These are phyloP conservation scores for Botrytis hyacinthi DNA, from an alignment of 2,329 filamentous ascomycete species.

Conservation along the genomic window DNA sequence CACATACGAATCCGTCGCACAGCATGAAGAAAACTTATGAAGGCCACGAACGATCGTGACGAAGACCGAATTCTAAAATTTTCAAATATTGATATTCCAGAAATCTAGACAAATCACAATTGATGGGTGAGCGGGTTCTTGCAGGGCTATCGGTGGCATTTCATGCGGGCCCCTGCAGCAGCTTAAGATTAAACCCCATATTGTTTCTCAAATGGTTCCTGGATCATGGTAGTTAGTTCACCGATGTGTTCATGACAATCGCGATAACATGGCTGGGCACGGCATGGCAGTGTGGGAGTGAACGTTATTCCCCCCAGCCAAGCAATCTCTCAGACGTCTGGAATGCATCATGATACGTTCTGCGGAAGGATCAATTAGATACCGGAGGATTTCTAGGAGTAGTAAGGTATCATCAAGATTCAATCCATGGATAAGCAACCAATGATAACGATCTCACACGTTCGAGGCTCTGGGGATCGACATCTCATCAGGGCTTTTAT, in stretches of 20 bases:
- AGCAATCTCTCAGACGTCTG: neutral
- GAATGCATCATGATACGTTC: neutral
- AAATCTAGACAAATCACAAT: neutral
- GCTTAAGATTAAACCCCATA: constrained; percentile 3
- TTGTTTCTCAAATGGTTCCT: constrained; percentile 3
- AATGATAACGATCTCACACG: neutral
- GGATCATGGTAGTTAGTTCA: neutral
- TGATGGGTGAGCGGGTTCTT: neutral
- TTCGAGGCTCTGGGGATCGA: neutral
- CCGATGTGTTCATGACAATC: neutral
- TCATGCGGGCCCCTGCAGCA: neutral
- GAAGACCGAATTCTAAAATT: neutral
- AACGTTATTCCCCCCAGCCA: neutral
- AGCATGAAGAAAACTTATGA: neutral
- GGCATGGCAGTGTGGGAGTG: neutral
- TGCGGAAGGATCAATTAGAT: neutral
- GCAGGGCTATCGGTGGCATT: neutral
- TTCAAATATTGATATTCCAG: neutral
- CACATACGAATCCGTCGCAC: neutral
- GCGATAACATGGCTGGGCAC: constrained; percentile 4
- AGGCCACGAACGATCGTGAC: neutral
- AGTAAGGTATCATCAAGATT: neutral
- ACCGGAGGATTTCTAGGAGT: neutral
- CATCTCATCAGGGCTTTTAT: neutral
- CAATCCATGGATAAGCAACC: neutral